These are phyloP conservation scores for Cyclostephanos tholiformis DNA, from an alignment of 108 stramenopile species.

Conservation along the genomic window DNA sequence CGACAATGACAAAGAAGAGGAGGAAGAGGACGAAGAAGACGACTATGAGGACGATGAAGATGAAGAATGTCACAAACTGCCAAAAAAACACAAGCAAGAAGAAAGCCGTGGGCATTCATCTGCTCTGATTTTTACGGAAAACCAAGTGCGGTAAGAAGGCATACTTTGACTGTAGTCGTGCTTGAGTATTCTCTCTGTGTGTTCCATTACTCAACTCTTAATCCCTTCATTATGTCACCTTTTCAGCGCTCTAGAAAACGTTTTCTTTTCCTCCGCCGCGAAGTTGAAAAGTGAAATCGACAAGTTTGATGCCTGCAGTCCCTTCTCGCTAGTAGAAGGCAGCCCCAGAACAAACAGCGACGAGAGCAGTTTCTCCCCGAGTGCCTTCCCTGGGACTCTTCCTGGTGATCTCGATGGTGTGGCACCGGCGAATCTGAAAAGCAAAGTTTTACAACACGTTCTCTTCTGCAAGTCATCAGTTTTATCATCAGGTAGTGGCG, in stretches of 20 bases:
- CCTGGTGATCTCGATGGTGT: constrained; percentile 6
- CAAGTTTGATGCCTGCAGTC: background rate
- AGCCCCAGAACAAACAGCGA: constrained; percentile 9
- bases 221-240: background rate
- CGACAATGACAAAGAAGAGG: constrained; percentile 12
- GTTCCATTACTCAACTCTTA: background rate
- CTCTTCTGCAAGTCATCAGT: background rate
- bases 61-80: constrained; percentile 3
- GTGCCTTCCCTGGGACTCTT: constrained; percentile 13
- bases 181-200: background rate
- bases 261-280: constrained; percentile 31
- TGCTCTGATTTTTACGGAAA: constrained; percentile 36
- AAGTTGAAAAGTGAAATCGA: constrained; percentile 21
- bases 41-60: background rate
- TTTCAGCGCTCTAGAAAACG: constrained; percentile 23
- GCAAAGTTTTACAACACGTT: background rate
- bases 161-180: background rate
- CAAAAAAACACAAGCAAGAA: constrained; percentile 29
- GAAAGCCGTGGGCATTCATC: constrained; percentile 25
- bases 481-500: background rate
- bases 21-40: constrained; percentile 3
- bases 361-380: background rate
- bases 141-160: constrained; percentile 17
- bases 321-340: background rate
- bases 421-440: background rate